Conservation (phyloP, 23 red algal genomes). For the Gracilaria vermiculophylla region DNA sequence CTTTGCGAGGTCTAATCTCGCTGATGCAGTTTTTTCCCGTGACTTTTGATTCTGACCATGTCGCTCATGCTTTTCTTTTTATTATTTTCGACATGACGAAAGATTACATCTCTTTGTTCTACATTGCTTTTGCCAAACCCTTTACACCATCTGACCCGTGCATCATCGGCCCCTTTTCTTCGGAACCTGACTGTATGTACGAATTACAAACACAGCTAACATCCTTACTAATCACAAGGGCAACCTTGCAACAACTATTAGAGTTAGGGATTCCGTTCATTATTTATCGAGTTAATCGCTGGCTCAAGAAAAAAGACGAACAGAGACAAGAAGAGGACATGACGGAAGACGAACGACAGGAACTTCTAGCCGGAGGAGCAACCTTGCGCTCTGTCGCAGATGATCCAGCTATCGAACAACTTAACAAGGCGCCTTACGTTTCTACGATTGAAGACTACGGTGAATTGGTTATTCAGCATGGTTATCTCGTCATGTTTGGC, state of each 20-base stretch:
- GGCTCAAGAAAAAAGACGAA: neutral
- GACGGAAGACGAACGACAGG: conserved; percentile 9
- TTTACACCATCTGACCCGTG: conserved; percentile 51
- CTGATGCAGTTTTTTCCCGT: neutral
- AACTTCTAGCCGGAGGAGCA: conserved; percentile 36
- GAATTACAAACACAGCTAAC: conserved; percentile 56
- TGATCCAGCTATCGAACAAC: conserved; percentile 19
- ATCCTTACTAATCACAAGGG: conserved; percentile 56
- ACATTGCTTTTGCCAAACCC: conserved; percentile 72
- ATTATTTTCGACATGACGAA: neutral
- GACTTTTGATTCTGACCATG: neutral
- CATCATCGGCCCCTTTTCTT: conserved; percentile 15
- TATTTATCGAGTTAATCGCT: conserved; percentile 17
- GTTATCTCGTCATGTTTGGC: conserved; percentile 63
- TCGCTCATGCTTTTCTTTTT: neutral
- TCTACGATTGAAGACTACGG: conserved; percentile 67
- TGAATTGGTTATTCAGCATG: conserved; percentile 75
- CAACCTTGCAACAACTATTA: conserved; percentile 67
- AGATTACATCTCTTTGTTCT: conserved; percentile 72
- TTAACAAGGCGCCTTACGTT: conserved; percentile 26
- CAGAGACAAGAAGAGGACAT: conserved; percentile 13
- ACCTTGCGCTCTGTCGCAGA: neutral
- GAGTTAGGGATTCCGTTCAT: conserved; percentile 65
- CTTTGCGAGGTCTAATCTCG: no score
- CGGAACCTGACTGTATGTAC: conserved; percentile 57